Percentiles rank a stretch among this genome's conserved stretches.
phyloP scores from a whole-genome alignment of 2,329 filamentous ascomycete species.

The Aureobasidium sp. region DNA sequence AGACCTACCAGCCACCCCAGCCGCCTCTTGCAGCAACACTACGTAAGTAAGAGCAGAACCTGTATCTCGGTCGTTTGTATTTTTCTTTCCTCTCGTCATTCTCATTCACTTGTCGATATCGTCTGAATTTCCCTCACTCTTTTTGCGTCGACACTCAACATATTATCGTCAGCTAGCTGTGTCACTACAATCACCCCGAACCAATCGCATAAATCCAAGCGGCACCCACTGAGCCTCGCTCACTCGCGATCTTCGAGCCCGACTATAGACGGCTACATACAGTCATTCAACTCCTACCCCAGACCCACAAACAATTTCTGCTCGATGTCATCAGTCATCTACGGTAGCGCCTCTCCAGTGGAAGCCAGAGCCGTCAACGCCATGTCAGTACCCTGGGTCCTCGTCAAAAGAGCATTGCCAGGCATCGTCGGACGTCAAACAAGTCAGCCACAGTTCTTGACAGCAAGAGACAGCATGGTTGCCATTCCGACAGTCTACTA shows the following conservation, averaged over 20 bases:
- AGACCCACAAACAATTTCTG: not conserved
- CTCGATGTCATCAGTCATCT: not conserved
- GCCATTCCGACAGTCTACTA: conserved; percentile 57
- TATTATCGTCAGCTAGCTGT: not conserved
- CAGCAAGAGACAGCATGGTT: conserved; percentile 22
- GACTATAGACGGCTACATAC: not conserved
- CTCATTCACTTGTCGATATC: conserved; percentile 3
- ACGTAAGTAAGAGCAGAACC: conserved; percentile 9
- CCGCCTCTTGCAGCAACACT: conserved; percentile 12
- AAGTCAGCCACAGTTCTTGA: not conserved
- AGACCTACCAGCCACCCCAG: conserved; percentile 11
- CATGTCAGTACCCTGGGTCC: not conserved
- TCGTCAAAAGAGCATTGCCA: not conserved
- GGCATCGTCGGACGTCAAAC: conserved; percentile 5
- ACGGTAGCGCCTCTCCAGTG: not conserved
- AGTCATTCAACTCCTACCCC: not conserved
- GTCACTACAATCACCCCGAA: not conserved
- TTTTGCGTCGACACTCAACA: not conserved
- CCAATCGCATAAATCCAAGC: not conserved
- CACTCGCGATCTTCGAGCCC: not conserved
- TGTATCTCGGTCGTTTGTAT: conserved; percentile 9
- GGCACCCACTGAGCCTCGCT: not conserved
- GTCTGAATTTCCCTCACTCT: not conserved
- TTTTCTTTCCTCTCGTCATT: not conserved
- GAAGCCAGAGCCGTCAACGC: not conserved